Conservation (phyloP, 1,284 basidiomycete genomes). For the Rhodotorula sp. region DNA sequence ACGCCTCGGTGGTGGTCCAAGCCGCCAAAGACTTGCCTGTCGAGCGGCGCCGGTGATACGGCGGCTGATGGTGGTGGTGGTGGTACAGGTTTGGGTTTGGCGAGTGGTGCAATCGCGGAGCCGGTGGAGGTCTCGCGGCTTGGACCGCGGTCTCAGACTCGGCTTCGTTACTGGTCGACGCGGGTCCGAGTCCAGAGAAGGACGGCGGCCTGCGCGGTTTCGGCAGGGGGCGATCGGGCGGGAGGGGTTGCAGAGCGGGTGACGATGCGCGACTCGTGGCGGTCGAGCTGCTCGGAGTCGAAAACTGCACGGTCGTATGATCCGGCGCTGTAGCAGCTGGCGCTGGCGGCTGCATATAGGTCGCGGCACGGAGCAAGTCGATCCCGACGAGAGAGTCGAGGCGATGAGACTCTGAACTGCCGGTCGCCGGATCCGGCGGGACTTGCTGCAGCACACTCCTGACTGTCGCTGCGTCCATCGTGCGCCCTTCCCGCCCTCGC, state of each 20-base stretch:
- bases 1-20: neutral
- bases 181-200: neutral
- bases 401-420: no score
- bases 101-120: neutral
- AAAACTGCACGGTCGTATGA: neutral
- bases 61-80: neutral
- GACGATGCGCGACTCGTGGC: conserved; percentile 8
- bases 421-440: no score
- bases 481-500: no score
- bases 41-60: neutral
- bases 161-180: neutral
- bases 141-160: neutral
- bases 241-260: neutral
- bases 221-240: neutral
- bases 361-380: neutral
- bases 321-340: neutral
- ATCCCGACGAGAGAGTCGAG: neutral
- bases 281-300: neutral
- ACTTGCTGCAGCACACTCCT: no score
- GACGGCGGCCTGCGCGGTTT: conserved; percentile 1
- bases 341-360: neutral
- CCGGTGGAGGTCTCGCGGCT: neutral
- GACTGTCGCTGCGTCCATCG: neutral
- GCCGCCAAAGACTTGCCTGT: no score
- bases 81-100: neutral